Evolutionary conservation across 176 grass and related monocot genomes (phyloP), one percentile per base, ranked within the genome.

Genomic region (Rhipidocladum racemiflorum): DNA sequence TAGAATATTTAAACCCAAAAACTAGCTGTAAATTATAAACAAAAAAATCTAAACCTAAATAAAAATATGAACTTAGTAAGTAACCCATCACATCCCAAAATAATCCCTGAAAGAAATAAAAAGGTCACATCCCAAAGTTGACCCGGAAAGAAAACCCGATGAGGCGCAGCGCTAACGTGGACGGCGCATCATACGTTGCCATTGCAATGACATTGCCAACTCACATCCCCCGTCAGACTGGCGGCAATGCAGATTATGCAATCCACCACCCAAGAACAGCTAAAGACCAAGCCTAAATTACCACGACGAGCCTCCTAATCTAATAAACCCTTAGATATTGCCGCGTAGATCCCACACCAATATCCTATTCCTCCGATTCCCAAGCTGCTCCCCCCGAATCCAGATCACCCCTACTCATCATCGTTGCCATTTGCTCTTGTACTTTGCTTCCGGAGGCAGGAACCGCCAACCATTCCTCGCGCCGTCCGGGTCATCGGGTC

Each of bases 391-490:
- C 65, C 65, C 29, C 44, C 17, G 1, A 36, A 71, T 60, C 20
- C 81, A 84, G 65, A 54, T 67, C 83, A 50, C 30, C n/a, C 9
- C 45, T 36, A 45, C 49, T 55, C 76, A 76, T 45, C 80, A 83
- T 77, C 82, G 70, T 50, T 55, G 71, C 70, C 25, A 62, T 82
- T 85, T 82, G 49, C 64, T 85, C 55, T 35, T 46, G 61, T 70
- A 81, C 87, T 89, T 89, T 85, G 72, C 88, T 82, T 85, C 72
- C 46, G 34, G 65, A 57, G 63, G 70, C 70, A 89, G 87, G 70
- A 72, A 85, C 83, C 83, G 59, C 80, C 44, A 81, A 70, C 82
- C 71, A 89, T 65, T 62, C 27, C 63, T 36, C 34, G 9, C 35
- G 34, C 11, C 35, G 44, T 55, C 64, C 80, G 81, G 56, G 20